These are phyloP conservation scores for Gleditsia sinensis DNA, from an alignment of 306 rosid genomes.

Conservation along the genomic window DNA sequence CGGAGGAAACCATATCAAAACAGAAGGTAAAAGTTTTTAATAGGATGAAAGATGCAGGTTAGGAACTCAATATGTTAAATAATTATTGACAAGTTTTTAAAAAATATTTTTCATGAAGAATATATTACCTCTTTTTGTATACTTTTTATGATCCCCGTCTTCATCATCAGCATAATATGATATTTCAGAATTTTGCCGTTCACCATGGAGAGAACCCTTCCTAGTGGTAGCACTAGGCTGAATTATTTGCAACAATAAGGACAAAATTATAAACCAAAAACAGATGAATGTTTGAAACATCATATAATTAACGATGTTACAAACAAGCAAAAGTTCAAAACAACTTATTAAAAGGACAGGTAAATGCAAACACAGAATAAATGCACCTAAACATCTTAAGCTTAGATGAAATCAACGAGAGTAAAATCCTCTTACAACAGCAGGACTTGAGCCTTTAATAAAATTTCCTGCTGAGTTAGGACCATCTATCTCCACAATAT, in stretches of 20 bases:
- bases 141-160: constrained; percentile 81
- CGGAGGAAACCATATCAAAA: constrained; percentile 9
- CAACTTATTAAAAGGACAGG: constrained; percentile 15
- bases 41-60: background rate
- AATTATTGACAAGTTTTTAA: background rate
- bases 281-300: constrained; percentile 13
- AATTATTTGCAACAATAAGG: constrained; percentile 36
- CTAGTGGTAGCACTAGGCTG: constrained; percentile 98
- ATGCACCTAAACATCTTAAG: constrained; percentile 7
- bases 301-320: constrained; percentile 14
- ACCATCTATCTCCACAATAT: constrained; percentile 78
- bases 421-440: constrained; percentile 64
- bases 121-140: constrained; percentile 78
- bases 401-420: constrained; percentile 18
- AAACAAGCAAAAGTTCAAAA: constrained; percentile 3
- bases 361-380: constrained; percentile 31
- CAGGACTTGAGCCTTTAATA: constrained; percentile 70
- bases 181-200: constrained; percentile 86
- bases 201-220: constrained; percentile 68
- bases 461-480: constrained; percentile 70
- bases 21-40: background rate
- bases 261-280: constrained; percentile 28
- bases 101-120: background rate
- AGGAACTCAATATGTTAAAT: background rate
- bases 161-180: constrained; percentile 97